phyloP scores from a whole-genome alignment of 257 asterid genomes.

The Rubia yunnanensis region DNA sequence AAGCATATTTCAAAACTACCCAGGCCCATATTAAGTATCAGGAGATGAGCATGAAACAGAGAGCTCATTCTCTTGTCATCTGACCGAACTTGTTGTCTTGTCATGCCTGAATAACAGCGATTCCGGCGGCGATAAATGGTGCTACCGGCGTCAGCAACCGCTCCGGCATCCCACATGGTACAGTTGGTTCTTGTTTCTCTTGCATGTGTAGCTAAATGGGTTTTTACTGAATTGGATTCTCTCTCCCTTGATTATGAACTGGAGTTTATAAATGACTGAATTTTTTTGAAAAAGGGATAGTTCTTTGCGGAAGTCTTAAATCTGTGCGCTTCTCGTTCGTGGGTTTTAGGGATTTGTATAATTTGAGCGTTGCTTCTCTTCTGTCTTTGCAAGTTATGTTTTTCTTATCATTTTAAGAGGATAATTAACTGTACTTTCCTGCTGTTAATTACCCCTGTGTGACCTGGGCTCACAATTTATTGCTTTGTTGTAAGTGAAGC shows the following conservation, averaged over 20 bases:
- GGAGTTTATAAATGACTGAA: too few relatives aligned
- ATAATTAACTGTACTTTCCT: too few relatives aligned
- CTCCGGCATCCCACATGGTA: slow-evolving; percentile 14
- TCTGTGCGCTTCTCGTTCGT: not conserved
- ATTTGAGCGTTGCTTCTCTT: not conserved
- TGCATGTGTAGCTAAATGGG: not conserved
- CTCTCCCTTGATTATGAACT: not conserved
- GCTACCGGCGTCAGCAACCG: slow-evolving; percentile 15
- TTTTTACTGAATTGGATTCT: not conserved
- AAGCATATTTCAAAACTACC: too few relatives aligned
- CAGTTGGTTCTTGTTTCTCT: not conserved
- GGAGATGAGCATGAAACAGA: not conserved
- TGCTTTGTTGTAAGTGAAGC: not conserved
- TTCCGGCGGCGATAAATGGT: slow-evolving; percentile 14
- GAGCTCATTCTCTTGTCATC: not conserved
- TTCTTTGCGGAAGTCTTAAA: too few relatives aligned
- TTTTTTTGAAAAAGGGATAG: too few relatives aligned
- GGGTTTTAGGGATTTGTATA: not conserved
- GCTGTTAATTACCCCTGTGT: too few relatives aligned
- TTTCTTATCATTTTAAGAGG: too few relatives aligned
- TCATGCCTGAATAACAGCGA: not conserved
- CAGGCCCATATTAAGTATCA: too few relatives aligned
- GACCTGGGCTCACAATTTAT: not conserved
- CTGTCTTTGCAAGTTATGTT: too few relatives aligned
- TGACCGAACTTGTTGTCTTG: not conserved